Base-by-base conservation (phyloP, 805 yeast species). In the Cyberlindnera veronae region DNA sequence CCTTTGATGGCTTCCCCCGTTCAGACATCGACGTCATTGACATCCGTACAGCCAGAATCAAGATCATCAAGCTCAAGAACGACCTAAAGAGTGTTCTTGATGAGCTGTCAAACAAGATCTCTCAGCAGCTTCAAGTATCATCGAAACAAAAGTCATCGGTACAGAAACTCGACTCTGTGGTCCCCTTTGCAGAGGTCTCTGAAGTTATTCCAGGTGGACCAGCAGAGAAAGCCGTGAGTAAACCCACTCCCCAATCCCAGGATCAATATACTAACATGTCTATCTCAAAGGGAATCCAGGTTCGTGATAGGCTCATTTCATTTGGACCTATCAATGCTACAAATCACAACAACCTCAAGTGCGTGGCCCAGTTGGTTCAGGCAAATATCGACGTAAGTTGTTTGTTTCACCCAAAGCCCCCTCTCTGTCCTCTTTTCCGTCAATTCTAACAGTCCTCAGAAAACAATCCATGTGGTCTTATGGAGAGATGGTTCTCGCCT, bases 1-100 rank as follows among this genome's bases (percentile, higher is more conserved):
- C 83, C 0, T 43, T 53, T 0, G 95, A 91, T 54, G 96, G 97
- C 16, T 91, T 76, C 53, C 99, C 99, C 1, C 66, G 97, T 31
- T 60, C 68, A 14, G 97, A 91, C 55, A 71, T 91, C 20, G 95
- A 91, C 53, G 84, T 91, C 5, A 77, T 88, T 3, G 74, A 73
- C 37, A 68, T 88, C 11, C 66, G 95, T 38, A 58, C 74, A 9
- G 56, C 80, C 1, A 65, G 96, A 43, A 73, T 79, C 9, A 74
- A 73, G 53, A 77, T 90, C 23, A 77, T 84, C 26, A 67, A 84
- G 38, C 65, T 84, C 29, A 68, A 81, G 42, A 90, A 88, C 54
- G 97, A 91, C 61, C 68, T 80, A 47, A 68, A 67, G 34, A 58
- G 53, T 13, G 62, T 86, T 7, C 56, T 79, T 50, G 57, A 62